Percentiles rank a stretch among this genome's conserved stretches.
Conservation (phyloP, 768 basidiomycete species). For the Trametes cinnabarina region DNA sequence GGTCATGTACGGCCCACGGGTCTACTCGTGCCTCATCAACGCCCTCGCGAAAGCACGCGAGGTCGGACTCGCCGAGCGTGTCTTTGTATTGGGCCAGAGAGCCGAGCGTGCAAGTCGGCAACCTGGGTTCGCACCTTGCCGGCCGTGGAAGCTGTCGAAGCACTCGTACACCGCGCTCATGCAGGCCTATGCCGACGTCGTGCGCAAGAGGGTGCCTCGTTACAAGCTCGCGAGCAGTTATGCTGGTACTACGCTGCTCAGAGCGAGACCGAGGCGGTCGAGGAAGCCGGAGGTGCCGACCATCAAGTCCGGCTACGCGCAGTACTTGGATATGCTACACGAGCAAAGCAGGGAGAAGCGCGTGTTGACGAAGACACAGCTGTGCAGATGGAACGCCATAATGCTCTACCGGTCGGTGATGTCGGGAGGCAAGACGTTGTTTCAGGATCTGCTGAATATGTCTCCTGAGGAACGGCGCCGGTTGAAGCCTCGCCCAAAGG, state of each 20-base stretch:
- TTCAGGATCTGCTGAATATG: background rate
- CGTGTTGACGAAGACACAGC: background rate
- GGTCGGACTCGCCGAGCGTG: conserved; percentile 54
- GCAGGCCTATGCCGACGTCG: conserved; percentile 54
- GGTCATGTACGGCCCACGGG: conserved; percentile 53
- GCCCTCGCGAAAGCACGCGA: conserved; percentile 56
- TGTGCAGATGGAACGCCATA: conserved; percentile 16
- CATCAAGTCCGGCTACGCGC: conserved; percentile 37
- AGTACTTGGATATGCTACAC: conserved; percentile 24
- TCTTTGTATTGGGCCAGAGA: conserved; percentile 61
- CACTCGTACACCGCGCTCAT: conserved; percentile 75
- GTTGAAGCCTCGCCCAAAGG: background rate
- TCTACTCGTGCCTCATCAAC: conserved; percentile 59
- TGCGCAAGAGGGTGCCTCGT: conserved; percentile 23
- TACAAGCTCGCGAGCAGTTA: conserved; percentile 10
- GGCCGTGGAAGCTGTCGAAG: conserved; percentile 64
- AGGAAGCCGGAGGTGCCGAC: conserved; percentile 21
- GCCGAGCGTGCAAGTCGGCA: conserved; percentile 58
- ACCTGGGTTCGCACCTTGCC: conserved; percentile 22
- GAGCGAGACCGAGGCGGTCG: background rate
- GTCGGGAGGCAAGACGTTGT: conserved; percentile 19
- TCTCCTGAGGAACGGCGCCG: background rate
- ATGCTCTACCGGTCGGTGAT: conserved; percentile 33
- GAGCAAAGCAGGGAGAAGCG: background rate
- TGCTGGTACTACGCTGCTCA: background rate